Conservation (phyloP, 352 stramenopile genomes). For the Globisporangium spinosum region DNA sequence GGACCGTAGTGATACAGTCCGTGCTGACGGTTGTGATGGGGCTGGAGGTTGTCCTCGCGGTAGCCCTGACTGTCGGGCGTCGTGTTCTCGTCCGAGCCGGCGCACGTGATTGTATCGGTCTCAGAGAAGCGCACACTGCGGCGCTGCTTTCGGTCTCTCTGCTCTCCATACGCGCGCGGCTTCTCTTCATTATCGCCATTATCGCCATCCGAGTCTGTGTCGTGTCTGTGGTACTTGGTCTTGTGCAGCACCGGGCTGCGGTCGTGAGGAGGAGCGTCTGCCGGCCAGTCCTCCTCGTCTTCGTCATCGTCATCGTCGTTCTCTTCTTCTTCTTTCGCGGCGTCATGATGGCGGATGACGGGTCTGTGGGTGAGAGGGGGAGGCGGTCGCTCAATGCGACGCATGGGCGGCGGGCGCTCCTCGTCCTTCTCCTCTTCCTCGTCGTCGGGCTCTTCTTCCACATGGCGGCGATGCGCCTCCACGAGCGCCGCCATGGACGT, state of each 20-base stretch:
- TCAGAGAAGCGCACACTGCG: conserved; percentile 16
- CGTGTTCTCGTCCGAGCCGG: conserved; percentile 25
- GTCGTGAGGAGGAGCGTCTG: background rate
- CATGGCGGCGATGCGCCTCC: conserved; percentile 16
- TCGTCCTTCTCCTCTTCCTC: background rate
- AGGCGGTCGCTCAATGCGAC: background rate
- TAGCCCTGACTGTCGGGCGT: conserved; percentile 25
- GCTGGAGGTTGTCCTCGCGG: conserved; percentile 19
- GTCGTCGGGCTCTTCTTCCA: conserved; percentile 5
- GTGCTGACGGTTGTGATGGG: background rate
- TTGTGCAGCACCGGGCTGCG: background rate
- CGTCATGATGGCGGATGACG: background rate
- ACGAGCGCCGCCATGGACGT: conserved; percentile 26
- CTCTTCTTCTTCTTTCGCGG: background rate
- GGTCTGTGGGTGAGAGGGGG: background rate
- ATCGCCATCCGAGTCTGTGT: background rate
- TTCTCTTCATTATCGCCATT: background rate
- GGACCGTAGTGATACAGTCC: conserved; percentile 11
- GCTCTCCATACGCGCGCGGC: background rate
- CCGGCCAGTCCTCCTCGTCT: conserved; percentile 11
- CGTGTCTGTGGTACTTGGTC: conserved; percentile 5
- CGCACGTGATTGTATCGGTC: conserved; percentile 21
- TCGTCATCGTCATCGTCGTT: background rate
- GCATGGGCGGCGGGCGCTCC: background rate
- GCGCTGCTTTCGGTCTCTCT: background rate